These are phyloP conservation scores for Podospora didyma DNA, from an alignment of 495 filamentous ascomycete species.

Conservation along the genomic window DNA sequence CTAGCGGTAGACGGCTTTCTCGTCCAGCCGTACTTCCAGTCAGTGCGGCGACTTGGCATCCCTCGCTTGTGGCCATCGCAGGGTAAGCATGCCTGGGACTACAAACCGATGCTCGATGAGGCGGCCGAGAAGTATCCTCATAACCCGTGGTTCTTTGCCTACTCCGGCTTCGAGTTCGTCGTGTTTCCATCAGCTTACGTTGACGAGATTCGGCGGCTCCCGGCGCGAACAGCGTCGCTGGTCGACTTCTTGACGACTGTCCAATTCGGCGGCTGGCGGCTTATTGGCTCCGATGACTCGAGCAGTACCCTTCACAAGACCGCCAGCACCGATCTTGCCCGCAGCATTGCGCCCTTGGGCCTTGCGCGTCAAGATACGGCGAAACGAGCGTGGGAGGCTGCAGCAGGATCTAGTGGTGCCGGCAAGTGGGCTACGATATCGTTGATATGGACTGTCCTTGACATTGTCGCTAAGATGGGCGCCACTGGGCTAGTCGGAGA, in stretches of 20 bases:
- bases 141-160: conserved; percentile 5
- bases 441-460: conserved; percentile 6
- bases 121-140: conserved; percentile 6
- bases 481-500: conserved; percentile 6
- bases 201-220: conserved; percentile 2
- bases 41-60: conserved; percentile 4
- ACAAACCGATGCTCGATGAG: conserved; percentile 7
- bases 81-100: conserved; percentile 6
- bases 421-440: conserved; percentile 1
- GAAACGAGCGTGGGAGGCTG: neutral
- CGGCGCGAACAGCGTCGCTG: conserved; percentile 2
- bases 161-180: conserved; percentile 9
- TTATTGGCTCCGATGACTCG: conserved; percentile 6
- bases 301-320: conserved; percentile 10
- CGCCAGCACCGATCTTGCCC: conserved; percentile 6
- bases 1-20: neutral
- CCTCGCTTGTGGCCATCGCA: neutral
- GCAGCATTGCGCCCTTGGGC: neutral
- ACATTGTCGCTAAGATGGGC: conserved; percentile 1
- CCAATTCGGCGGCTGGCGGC: conserved; percentile 6
- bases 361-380: neutral
- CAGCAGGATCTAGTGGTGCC: neutral
- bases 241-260: conserved; percentile 8
- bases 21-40: conserved; percentile 6
- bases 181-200: conserved; percentile 6